Conservation (phyloP, 129 eudicot genomes). For the Helichrysum umbraculigerum region DNA sequence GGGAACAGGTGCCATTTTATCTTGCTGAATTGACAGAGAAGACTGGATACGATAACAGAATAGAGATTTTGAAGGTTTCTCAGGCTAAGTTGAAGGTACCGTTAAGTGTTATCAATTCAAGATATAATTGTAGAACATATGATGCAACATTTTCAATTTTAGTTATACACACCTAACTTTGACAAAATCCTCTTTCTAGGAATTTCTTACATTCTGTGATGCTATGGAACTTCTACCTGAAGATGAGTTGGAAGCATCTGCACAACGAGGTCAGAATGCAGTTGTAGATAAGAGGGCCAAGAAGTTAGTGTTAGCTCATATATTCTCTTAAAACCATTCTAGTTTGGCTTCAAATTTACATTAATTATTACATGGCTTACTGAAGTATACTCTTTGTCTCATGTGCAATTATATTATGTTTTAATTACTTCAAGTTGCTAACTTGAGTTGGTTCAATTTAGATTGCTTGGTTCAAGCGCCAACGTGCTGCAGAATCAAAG, state of each 20-base stretch:
- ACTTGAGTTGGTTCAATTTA: conserved; percentile 24
- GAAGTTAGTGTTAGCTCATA: conserved; percentile 48
- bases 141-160: neutral
- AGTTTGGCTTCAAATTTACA: neutral
- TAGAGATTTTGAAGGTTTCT: conserved; percentile 64
- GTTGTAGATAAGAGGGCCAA: conserved; percentile 73
- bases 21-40: conserved; percentile 78
- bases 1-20: conserved; percentile 80
- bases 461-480: conserved; percentile 92
- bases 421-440: conserved; percentile 1
- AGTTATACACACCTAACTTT: conserved; percentile 3
- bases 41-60: conserved; percentile 63
- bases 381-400: neutral
- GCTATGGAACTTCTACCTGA: conserved; percentile 89
- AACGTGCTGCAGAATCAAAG: conserved; percentile 87
- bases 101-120: neutral
- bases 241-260: conserved; percentile 65
- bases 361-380: neutral
- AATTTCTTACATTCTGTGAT: conserved; percentile 85
- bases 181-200: conserved; percentile 40
- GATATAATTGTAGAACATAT: neutral
- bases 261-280: conserved; percentile 41
- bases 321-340: neutral
- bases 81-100: conserved; percentile 76
- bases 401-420: neutral